These are phyloP conservation scores for Blattamonas nauphoetae DNA, from an alignment of 78 protist genomes.

Conservation along the genomic window DNA sequence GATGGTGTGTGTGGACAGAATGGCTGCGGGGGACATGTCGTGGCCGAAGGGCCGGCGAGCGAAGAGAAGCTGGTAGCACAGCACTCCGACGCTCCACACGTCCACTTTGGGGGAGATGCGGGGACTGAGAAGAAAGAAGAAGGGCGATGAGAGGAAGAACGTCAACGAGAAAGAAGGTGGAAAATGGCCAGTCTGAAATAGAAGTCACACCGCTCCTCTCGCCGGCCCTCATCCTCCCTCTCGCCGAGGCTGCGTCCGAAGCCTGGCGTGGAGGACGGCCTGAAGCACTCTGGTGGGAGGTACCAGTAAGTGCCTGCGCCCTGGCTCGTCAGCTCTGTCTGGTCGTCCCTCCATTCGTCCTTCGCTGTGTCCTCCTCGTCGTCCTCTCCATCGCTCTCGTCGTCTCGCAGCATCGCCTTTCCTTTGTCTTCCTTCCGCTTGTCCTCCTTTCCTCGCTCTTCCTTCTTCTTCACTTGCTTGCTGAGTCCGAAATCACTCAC, in stretches of 20 bases:
- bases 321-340: constrained; percentile 58
- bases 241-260: too few relatives aligned
- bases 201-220: neutral
- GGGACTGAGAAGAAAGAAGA: neutral
- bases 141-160: neutral
- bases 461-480: neutral
- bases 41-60: constrained; percentile 73
- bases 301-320: constrained; percentile 89
- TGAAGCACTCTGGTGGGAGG: constrained; percentile 84
- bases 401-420: neutral
- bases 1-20: constrained; percentile 8
- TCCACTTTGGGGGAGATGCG: constrained; percentile 62
- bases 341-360: too few relatives aligned
- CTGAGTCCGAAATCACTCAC: neutral
- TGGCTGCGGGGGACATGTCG: constrained; percentile 31
- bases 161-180: neutral
- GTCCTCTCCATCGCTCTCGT: neutral
- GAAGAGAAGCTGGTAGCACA: constrained; percentile 59
- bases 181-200: neutral
- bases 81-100: constrained; percentile 77
- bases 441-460: neutral
- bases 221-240: neutral
- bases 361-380: too few relatives aligned
- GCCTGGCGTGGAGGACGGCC: too few relatives aligned
- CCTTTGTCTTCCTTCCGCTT: too few relatives aligned